Evolutionary conservation across 2,329 filamentous ascomycete species (phyloP), one percentile per base, ranked within the genome.

Genomic region (Elsinoe batatas): DNA sequence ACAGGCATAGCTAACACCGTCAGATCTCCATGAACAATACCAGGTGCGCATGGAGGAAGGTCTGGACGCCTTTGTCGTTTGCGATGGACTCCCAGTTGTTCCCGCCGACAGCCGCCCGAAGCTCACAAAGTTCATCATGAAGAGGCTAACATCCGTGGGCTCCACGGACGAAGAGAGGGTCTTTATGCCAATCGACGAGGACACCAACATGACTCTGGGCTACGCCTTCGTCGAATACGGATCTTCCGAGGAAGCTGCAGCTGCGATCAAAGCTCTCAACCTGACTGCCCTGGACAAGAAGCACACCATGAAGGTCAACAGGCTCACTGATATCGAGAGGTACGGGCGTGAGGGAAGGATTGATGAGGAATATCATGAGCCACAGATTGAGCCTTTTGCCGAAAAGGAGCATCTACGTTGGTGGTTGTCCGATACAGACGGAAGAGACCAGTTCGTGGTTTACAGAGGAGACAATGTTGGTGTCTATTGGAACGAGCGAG

Each of bases 401-500:
- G 87, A 96, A 73, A 89, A 91, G 77, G 91, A 97, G 74, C 93
- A 98, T 71, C 76, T 97, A 65, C 83, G 91, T 68, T 97, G 88
- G 70, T 98, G 90, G 84, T 77, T 98, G 65, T 87, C 85, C 62
- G 93, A 98, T 67, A 78, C 85, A 57, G 89, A 89, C 63, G 89
- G 89, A 62, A 84, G 93, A 60, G 93, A 98, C 69, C 91, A 98
- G 76, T 93, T 97, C 65, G 88, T 88, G 70, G 90, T 97, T 82
- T 96, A 87, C 78, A 85, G 88, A 54, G 87, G 85, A 63, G 93
- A 98, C 54, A 86, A 85, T 60, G 93, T 98, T 36, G 91, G 90
- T 58, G 87, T 98, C 5, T 95, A 87, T 79, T 98, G 91, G 91
- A 97, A 97, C 77, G 95, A 94, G 78, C 93, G 95, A 74, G 91